Conservation (phyloP, 495 filamentous ascomycete species). For the Podospora pseudocomata region DNA sequence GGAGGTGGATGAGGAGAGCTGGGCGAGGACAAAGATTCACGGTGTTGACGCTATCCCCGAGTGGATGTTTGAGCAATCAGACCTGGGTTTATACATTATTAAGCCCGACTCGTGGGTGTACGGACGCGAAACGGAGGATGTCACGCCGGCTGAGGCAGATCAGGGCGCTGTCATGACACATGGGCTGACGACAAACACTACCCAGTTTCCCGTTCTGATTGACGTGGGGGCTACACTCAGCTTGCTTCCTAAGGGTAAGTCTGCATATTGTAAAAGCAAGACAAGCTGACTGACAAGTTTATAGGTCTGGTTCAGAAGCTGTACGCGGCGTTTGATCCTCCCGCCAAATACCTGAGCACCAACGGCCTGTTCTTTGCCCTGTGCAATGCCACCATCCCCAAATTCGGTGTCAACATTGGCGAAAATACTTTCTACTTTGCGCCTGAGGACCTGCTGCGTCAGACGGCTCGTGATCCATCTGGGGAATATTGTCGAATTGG, state of each 20-base stretch:
- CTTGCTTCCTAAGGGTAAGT: constrained; percentile 31
- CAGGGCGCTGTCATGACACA: not conserved
- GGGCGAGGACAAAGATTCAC: constrained; percentile 34
- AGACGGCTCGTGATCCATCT: constrained; percentile 36
- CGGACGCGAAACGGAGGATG: constrained; percentile 5
- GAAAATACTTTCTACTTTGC: constrained; percentile 51
- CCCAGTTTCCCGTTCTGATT: constrained; percentile 38
- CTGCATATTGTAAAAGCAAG: not conserved
- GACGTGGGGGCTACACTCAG: constrained; percentile 42
- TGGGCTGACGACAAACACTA: constrained; percentile 22
- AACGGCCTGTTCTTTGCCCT: constrained; percentile 47
- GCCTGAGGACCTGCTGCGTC: constrained; percentile 51
- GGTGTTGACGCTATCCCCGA: constrained; percentile 20
- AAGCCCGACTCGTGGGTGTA: constrained; percentile 31
- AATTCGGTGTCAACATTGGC: constrained; percentile 51
- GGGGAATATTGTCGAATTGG: constrained; percentile 43
- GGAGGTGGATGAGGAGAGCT: constrained; percentile 27
- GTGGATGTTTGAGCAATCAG: constrained; percentile 25
- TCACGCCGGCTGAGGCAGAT: not conserved
- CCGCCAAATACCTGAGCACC: constrained; percentile 41
- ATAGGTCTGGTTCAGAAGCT: constrained; percentile 43
- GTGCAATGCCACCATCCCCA: constrained; percentile 54
- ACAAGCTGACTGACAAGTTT: not conserved
- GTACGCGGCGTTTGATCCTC: constrained; percentile 50
- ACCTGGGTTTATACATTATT: constrained; percentile 34